Evolutionary conservation across 257 asterid species (phyloP).

Genomic region (Scutellaria galericulata): DNA sequence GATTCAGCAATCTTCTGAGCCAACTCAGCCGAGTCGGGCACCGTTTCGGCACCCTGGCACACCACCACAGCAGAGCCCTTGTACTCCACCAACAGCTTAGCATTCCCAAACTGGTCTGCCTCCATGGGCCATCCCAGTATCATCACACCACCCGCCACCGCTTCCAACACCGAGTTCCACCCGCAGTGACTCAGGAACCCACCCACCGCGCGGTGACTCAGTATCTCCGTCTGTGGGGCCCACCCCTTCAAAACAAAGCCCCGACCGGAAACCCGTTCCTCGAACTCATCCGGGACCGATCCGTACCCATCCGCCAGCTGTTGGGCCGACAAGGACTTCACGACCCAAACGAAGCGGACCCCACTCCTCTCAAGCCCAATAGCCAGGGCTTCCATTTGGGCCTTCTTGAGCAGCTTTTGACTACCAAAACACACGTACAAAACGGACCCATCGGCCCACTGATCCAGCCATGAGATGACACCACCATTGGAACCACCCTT

Average conservation of each 20-base stretch:
- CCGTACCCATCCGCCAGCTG: conserved; percentile 59
- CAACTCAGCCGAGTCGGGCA: conserved; percentile 60
- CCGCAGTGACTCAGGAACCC: conserved; percentile 86
- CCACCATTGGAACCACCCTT: too few relatives aligned
- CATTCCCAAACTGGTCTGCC: conserved; percentile 74
- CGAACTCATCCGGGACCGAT: conserved; percentile 54
- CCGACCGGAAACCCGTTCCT: conserved; percentile 45
- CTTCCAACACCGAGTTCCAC: conserved; percentile 77
- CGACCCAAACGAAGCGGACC: conserved; percentile 64
- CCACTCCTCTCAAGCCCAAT: conserved; percentile 66
- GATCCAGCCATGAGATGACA: conserved; percentile 56
- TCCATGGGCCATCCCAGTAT: conserved; percentile 91
- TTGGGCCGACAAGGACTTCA: conserved; percentile 48
- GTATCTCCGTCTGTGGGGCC: conserved; percentile 73
- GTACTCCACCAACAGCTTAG: conserved; percentile 57
- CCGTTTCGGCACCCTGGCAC: conserved; percentile 52
- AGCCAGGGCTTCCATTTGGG: conserved; percentile 66
- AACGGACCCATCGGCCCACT: conserved; percentile 54
- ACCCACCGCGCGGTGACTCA: conserved; percentile 61
- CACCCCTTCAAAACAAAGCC: conserved; percentile 67
- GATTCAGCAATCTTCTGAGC: conserved; percentile 51
- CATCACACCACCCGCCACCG: conserved; percentile 59
- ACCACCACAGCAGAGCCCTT: conserved; percentile 46
- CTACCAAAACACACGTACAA: conserved; percentile 79
- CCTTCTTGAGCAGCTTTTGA: conserved; percentile 56